phyloP scores from a whole-genome alignment of 179 eudicot genomes.

The Heliamphora ciliata region DNA sequence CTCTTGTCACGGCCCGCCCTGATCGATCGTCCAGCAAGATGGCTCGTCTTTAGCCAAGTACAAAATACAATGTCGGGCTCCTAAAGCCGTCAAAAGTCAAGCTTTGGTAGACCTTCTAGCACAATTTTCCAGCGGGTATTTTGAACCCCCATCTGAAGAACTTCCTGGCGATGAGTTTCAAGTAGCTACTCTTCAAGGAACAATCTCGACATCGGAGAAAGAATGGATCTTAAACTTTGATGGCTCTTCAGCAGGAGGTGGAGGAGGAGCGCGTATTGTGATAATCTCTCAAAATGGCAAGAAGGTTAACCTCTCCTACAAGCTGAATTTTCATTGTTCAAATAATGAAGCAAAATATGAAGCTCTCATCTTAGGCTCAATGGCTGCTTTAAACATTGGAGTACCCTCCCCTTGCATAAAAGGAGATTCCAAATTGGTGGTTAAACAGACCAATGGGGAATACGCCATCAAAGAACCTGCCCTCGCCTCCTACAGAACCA shows the following conservation, averaged over 20 bases:
- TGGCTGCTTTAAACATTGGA: background rate
- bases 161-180: background rate
- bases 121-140: background rate
- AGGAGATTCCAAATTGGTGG: background rate
- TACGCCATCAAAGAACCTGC: too few relatives aligned
- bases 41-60: background rate
- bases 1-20: background rate
- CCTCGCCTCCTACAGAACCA: too few relatives aligned
- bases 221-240: background rate
- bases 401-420: background rate
- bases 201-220: too few relatives aligned
- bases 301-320: background rate
- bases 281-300: background rate
- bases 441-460: background rate
- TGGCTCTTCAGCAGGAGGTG: background rate
- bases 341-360: background rate
- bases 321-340: background rate
- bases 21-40: background rate
- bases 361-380: background rate
- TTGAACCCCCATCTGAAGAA: background rate
- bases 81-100: background rate
- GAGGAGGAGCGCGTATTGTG: background rate
- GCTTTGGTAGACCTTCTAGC: background rate
- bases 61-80: background rate
- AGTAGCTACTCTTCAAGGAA: too few relatives aligned